Evolutionary conservation across 129 eudicot species (phyloP).

Genomic region (Centella asiatica): DNA sequence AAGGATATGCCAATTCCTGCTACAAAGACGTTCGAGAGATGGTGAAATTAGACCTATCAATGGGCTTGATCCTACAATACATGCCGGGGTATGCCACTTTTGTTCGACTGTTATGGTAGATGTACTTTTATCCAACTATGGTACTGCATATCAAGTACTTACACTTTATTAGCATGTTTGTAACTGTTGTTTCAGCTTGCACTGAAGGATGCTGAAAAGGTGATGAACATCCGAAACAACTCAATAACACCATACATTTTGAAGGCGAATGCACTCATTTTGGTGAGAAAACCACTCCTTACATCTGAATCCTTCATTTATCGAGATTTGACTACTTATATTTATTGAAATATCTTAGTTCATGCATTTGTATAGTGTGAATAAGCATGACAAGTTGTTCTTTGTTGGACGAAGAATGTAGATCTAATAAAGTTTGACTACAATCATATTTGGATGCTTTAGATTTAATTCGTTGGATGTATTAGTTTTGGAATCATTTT

Average conservation of each 20-base stretch:
- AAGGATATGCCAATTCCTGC: slow-evolving; percentile 72
- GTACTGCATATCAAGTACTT: background rate
- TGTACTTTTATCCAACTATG: background rate
- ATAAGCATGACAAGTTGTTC: too few species aligned
- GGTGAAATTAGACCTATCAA: slow-evolving; percentile 79
- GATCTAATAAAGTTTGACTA: background rate
- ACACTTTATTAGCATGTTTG: slow-evolving; percentile 6
- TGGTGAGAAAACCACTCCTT: slow-evolving; percentile 36
- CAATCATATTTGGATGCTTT: background rate
- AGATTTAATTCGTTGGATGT: background rate
- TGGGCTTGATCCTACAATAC: slow-evolving; percentile 94
- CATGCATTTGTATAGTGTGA: background rate
- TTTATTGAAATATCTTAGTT: background rate
- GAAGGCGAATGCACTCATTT: slow-evolving; percentile 71
- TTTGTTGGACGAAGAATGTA: background rate
- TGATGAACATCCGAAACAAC: slow-evolving; percentile 38
- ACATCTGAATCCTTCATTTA: background rate
- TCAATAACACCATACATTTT: slow-evolving; percentile 47
- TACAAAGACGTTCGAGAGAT: slow-evolving; percentile 64
- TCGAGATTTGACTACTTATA: background rate
- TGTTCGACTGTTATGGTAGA: background rate
- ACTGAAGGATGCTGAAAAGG: slow-evolving; percentile 90
- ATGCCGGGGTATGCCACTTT: slow-evolving; percentile 64
- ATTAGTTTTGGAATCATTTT: background rate
- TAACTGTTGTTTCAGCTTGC: slow-evolving; percentile 61